phyloP scores from a whole-genome alignment of 179 eudicot genomes.

The Beta corolliflora region DNA sequence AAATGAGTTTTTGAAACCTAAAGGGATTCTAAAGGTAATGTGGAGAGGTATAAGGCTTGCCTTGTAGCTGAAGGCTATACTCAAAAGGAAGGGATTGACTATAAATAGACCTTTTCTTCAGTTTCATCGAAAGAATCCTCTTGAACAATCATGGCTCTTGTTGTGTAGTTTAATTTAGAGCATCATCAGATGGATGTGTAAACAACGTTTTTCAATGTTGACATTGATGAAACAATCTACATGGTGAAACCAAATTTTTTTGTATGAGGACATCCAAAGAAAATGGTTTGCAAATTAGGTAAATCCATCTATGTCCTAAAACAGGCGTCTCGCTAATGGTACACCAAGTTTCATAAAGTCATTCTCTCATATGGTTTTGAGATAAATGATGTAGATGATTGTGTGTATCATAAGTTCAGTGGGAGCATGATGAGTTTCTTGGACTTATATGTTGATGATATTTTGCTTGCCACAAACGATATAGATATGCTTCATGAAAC shows the following conservation, averaged over 20 bases:
- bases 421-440: not conserved
- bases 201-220: not conserved
- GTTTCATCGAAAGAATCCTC: not conserved
- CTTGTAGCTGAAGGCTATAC: not conserved
- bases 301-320: slow-evolving; percentile 9
- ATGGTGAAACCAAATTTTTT: not conserved
- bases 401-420: not conserved
- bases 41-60: not conserved
- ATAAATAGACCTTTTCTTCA: not conserved
- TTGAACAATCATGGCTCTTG: not conserved
- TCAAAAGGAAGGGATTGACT: not conserved
- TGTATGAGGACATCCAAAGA: not conserved
- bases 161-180: not conserved
- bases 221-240: too few relatives aligned
- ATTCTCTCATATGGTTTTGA: not conserved
- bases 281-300: slow-evolving; percentile 12
- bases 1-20: too few relatives aligned
- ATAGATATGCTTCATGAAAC: slow-evolving; percentile 1
- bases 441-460: not conserved
- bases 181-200: slow-evolving; percentile 11
- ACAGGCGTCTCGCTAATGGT: not conserved
- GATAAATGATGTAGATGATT: not conserved
- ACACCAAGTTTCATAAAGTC: not conserved
- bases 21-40: not conserved
- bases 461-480: not conserved